These are phyloP conservation scores for Setaria viridis DNA, from an alignment of 202 grass and related monocot species.

Conservation along the genomic window DNA sequence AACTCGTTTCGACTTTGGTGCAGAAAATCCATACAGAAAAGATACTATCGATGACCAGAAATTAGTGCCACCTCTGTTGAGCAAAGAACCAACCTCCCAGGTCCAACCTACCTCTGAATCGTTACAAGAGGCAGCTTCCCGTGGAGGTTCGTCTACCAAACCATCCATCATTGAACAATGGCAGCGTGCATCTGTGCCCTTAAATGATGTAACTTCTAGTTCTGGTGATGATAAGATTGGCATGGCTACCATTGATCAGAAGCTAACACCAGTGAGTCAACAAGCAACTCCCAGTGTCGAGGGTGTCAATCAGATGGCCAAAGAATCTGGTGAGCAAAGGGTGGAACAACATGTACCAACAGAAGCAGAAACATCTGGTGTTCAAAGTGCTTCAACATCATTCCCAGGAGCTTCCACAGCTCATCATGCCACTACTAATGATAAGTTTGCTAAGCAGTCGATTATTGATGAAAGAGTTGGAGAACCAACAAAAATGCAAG, in stretches of 20 bases:
- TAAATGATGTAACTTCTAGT: constrained; percentile 22
- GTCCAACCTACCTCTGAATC: constrained; percentile 27
- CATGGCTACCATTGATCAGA: constrained; percentile 40
- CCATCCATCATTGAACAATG: constrained; percentile 45
- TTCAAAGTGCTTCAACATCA: constrained; percentile 36
- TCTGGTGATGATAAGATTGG: constrained; percentile 26
- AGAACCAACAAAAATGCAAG: constrained; percentile 35
- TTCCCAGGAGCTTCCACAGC: constrained; percentile 14
- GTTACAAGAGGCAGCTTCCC: constrained; percentile 29
- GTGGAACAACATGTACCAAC: constrained; percentile 20
- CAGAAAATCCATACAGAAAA: too few species aligned
- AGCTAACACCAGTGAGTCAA: constrained; percentile 33
- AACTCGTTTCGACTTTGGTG: too few species aligned
- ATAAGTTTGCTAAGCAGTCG: constrained; percentile 16
- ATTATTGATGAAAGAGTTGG: constrained; percentile 29
- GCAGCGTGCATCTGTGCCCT: constrained; percentile 29
- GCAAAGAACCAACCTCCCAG: constrained; percentile 36
- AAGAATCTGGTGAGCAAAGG: constrained; percentile 30
- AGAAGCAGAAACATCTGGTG: constrained; percentile 35
- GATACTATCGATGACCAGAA: too few species aligned
- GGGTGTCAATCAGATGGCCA: not conserved
- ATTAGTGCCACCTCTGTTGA: not conserved
- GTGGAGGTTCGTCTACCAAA: constrained; percentile 26
- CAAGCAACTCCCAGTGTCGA: not conserved
- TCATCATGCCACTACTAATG: not conserved